These are phyloP conservation scores for Candida glucosophila DNA, from an alignment of 1,139 yeast species.

Conservation along the genomic window DNA sequence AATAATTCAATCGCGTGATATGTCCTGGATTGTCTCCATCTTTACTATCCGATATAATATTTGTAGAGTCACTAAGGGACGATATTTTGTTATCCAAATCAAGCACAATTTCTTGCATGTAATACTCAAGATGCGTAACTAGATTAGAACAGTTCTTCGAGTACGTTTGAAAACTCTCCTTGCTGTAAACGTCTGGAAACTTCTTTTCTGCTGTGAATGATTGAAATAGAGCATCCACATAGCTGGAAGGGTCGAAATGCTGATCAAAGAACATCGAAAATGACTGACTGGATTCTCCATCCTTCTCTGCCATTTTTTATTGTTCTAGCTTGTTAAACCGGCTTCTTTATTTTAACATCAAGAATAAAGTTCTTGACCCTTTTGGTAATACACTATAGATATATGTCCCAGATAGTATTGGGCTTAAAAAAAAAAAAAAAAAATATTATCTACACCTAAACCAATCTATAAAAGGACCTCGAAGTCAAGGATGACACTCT, in stretches of 20 bases:
- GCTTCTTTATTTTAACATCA: background rate
- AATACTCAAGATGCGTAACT: slow-evolving; percentile 52
- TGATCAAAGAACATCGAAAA: slow-evolving; percentile 34
- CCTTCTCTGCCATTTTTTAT: slow-evolving; percentile 2
- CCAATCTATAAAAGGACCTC: too few species aligned
- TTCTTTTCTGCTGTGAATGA: slow-evolving; percentile 8
- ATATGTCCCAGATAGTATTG: too few species aligned
- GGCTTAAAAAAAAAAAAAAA: too few species aligned
- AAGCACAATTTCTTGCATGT: slow-evolving; percentile 45
- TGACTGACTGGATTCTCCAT: slow-evolving; percentile 13
- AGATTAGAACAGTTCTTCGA: slow-evolving; percentile 28
- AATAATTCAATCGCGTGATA: slow-evolving; percentile 51
- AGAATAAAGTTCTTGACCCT: too few species aligned
- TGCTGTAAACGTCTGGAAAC: slow-evolving; percentile 12
- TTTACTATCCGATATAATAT: slow-evolving; percentile 20
- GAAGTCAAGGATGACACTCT: slow-evolving; percentile 15
- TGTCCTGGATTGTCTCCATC: slow-evolving; percentile 3
- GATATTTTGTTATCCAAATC: slow-evolving; percentile 42
- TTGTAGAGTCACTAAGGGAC: slow-evolving; percentile 30
- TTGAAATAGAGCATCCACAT: slow-evolving; percentile 30
- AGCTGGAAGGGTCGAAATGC: slow-evolving; percentile 28
- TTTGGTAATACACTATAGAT: too few species aligned
- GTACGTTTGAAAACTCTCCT: slow-evolving; percentile 16
- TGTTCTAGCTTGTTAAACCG: background rate
- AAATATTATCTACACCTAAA: too few species aligned